Evolutionary conservation across 352 stramenopile species (phyloP), one percentile per base, ranked within the genome.

Genomic region (Globisporangium emineosum): DNA sequence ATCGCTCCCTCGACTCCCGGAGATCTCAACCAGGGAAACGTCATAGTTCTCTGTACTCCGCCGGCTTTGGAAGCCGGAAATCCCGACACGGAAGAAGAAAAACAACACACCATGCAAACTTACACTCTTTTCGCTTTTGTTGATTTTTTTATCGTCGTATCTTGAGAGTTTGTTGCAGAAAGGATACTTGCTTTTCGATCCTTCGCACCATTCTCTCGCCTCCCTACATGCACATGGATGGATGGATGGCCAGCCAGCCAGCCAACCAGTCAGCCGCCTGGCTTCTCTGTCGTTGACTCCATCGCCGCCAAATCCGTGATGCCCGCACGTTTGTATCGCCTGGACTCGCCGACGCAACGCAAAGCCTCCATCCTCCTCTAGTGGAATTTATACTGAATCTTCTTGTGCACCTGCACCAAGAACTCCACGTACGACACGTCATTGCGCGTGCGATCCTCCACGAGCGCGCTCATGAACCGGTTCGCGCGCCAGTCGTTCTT

Each of bases 381-480:
- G 68, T 91, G 86, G 72, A 96, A 93, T 74, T 93, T 94, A 67
- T 93, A 87, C 76, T 96, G 88, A 76, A 97, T 95, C 77, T 96
- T 91, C 72, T 94, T 95, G 77, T 97, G 89, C 58, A 95, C 81
- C 62, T 94, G 81, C 49, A 93, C 88, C 42, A 97, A 70, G 71
- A 96, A 96, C 73, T 97, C 89, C 29, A 96, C 88, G 65, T 97
- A 97, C 57, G 86, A 94, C 37, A 93, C 79, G 64, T 94, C 86
- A 69, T 93, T 92, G 33, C 79, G 80, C 52, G 86, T 92, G 54
- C 85, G 83, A 66, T 96, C 88, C 68, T 97, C 89, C 64, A 96
- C 86, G 35, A 97, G 76, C 45, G 83, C 78, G 65, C 80, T 92
- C 78, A 93, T 92, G 68, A 96, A 93, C 40, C 82, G 81, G 66